Base-by-base conservation (phyloP, 768 basidiomycete species). In the Termitomyces sp. region DNA sequence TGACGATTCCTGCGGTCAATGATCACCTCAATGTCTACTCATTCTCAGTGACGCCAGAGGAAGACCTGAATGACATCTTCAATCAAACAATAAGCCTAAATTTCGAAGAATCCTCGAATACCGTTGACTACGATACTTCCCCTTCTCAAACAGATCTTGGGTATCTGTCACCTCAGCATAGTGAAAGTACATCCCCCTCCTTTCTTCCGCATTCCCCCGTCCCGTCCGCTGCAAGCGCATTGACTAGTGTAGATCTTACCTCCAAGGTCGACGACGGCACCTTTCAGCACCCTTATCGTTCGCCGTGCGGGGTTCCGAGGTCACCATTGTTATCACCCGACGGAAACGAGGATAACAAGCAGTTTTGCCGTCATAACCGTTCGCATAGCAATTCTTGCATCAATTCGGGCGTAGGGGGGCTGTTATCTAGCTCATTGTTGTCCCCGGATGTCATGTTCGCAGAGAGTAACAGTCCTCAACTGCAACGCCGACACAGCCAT, bases 401-500 rank as follows among this genome's bases (percentile, higher is more conserved):
- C 26, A 24, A 10, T 5, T 29, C 34, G 42, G 18, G 14, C 12
- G 46, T 34, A 27, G 32, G 18, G 22, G 14, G 37, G 12, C 9
- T 29, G 2, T 24, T 20, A 9, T n/a, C 46, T 16, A 36, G 27
- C 14, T 41, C 56, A n/a, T 32, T 51, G 31, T 44, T 57, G 29
- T 48, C 53, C 20, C 60, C 56, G 13, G 20, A 48, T 46, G 29
- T 36, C 3, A 5, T 22, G 27, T 31, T 32, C 8, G 10, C 18
- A 24, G 37, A 53, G 14, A 46, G 24, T 24, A 41, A 32, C 26
- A 42, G 5, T 13, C 10, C 18, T 13, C 20, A 14, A n/a, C 31
- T 56, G 22, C 61, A 61, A 14, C 62, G 62, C 37, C 61, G 62
- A n/a, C 59, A 63, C 42, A 63, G 53, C 39, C 56, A 54, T 54